These are phyloP conservation scores for Dictyostelium gargantuum DNA, from an alignment of 208 protist genomes.

Conservation along the genomic window DNA sequence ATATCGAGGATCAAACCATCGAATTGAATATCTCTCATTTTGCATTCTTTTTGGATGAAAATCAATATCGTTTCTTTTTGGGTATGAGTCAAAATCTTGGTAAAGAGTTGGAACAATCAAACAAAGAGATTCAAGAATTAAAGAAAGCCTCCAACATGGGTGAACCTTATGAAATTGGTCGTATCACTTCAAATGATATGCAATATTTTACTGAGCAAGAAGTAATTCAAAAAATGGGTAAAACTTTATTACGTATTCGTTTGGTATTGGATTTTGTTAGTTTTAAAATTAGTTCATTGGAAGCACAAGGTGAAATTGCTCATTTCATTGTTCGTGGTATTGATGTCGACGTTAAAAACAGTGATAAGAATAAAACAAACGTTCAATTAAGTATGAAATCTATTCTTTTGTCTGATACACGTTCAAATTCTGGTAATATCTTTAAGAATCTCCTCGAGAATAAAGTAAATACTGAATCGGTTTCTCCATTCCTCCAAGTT, in stretches of 20 bases:
- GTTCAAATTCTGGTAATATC: neutral
- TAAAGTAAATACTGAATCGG: neutral
- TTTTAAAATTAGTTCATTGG: neutral
- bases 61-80: conserved; percentile 42
- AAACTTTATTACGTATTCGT: neutral
- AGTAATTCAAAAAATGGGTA: conserved; percentile 22
- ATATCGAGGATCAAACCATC: conserved; percentile 1
- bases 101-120: neutral
- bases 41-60: conserved; percentile 1
- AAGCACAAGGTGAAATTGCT: neutral
- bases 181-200: neutral
- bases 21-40: neutral
- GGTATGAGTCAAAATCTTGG: neutral
- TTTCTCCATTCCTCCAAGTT: neutral
- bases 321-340: neutral
- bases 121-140: neutral
- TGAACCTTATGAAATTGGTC: neutral
- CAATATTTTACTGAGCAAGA: conserved; percentile 47
- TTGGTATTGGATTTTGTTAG: neutral
- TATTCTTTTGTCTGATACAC: neutral
- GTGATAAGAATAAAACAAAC: conserved; percentile 19
- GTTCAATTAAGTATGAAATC: conserved; percentile 17
- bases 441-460: neutral
- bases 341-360: neutral
- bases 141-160: neutral